Evolutionary conservation across 805 yeast species (phyloP).

Genomic region (Zygotorulaspora sp.): DNA sequence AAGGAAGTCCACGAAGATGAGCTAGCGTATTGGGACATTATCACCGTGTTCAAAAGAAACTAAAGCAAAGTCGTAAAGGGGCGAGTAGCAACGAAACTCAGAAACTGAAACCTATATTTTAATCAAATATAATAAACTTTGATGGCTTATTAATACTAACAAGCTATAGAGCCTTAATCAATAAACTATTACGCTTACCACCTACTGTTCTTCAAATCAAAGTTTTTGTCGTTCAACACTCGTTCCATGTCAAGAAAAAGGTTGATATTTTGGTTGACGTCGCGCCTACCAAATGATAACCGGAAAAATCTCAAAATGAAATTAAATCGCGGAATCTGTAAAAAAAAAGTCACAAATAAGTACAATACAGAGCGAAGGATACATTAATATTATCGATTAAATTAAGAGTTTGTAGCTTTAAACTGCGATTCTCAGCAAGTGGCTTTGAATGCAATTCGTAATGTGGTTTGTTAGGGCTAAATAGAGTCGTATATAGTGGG

Average conservation of each 20-base stretch:
- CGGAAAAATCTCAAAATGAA: neutral
- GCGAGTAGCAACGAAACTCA: no score
- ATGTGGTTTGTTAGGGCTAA: no score
- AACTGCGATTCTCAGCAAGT: no score
- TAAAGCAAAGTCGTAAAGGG: neutral
- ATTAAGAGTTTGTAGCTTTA: no score
- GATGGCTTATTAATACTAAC: neutral
- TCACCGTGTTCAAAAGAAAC: neutral
- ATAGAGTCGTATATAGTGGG: slow-evolving; percentile 53
- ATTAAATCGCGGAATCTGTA: neutral
- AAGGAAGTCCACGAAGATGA: slow-evolving; percentile 84
- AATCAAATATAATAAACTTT: no score
- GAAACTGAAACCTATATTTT: no score
- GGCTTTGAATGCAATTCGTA: no score
- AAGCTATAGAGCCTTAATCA: neutral
- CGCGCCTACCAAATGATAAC: neutral
- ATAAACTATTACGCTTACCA: no score
- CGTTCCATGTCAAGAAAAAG: neutral
- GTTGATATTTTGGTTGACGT: neutral
- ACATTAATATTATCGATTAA: no score
- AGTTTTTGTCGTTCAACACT: neutral
- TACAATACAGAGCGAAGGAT: no score
- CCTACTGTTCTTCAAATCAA: no score
- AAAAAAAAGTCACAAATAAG: neutral
- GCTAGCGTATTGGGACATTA: slow-evolving; percentile 35